Base-by-base conservation (phyloP, 495 filamentous ascomycete species). In the Neurospora intermedia region DNA sequence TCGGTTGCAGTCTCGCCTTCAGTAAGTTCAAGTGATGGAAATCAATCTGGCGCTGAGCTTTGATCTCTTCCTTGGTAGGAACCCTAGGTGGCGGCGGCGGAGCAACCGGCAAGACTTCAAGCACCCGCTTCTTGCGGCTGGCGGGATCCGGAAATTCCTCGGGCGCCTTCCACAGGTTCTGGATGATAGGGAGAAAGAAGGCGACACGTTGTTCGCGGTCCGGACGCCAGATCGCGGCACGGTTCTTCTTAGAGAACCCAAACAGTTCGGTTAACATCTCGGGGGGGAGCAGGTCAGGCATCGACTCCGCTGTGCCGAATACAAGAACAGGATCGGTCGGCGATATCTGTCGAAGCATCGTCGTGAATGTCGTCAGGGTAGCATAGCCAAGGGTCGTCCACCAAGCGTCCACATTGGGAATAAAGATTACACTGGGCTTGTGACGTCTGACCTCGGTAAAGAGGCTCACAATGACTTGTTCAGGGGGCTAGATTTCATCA, bases 401-500 rank as follows among this genome's bases (percentile, higher is more conserved):
- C 96, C 96, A 99, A 42, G 88, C 84, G 69, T 98, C 92, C 74
- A 98, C 88, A 75, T 92, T 90, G 0, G 96, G 96, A 69, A 99
- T 91, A 83, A 92, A 98, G 72, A 99, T 97, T 31, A 99, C 92
- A 82, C 94, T 94, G 10, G 96, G 96, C 81, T 96, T 98, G 76
- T 97, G 94, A 48, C 94, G 89, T 78, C 93, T 93, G 16, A 96
- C 93, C 83, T 99, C 96, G 0, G 91, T 87, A 79, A 99, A 99
- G 1, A 95, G 85, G 76, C 94, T 91, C 35, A 97, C 93, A 48
- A 99, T 88, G 23, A 93, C 90, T 75, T 94, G 90, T 84, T 98
- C 96, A 3, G 92, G 85, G 6, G 92, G 92, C 84, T 91, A 73
- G 11, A 70, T 42, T 27, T 4, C 7, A 43, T 69, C 42, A 20